phyloP scores from a whole-genome alignment of 2,329 filamentous ascomycete genomes.

The Dothideomycetes sp. region DNA sequence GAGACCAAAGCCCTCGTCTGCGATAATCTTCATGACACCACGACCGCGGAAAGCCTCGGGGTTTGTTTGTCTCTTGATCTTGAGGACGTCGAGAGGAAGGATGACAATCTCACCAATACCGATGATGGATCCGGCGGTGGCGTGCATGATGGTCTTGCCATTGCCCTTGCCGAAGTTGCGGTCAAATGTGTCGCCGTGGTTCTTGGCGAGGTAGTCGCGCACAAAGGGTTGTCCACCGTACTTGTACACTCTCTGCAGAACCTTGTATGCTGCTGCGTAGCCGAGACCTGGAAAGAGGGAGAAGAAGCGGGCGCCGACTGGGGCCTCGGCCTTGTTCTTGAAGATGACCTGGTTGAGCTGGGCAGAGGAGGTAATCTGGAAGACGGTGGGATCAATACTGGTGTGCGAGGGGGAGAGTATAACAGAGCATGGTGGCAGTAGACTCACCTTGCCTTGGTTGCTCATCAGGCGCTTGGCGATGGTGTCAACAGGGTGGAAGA shows the following conservation, averaged over 20 bases:
- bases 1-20: slow-evolving; percentile 87
- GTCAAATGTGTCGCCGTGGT: slow-evolving; percentile 80
- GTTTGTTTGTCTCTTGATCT: slow-evolving; percentile 99
- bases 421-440: background rate
- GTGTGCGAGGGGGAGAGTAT: slow-evolving; percentile 4
- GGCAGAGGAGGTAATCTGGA: slow-evolving; percentile 46
- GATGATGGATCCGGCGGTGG: slow-evolving; percentile 88
- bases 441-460: slow-evolving; percentile 67
- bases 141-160: slow-evolving; percentile 96
- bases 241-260: slow-evolving; percentile 94
- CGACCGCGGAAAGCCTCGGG: slow-evolving; percentile 94
- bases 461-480: slow-evolving; percentile 99
- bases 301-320: slow-evolving; percentile 68
- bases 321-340: slow-evolving; percentile 69
- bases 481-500: slow-evolving; percentile 95
- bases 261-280: slow-evolving; percentile 96
- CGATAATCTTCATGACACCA: slow-evolving; percentile 78
- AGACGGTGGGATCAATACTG: background rate
- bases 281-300: slow-evolving; percentile 94
- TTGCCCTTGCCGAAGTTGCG: slow-evolving; percentile 88
- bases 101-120: slow-evolving; percentile 96
- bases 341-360: slow-evolving; percentile 89
- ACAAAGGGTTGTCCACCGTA: slow-evolving; percentile 95
- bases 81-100: slow-evolving; percentile 88
- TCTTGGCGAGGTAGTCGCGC: slow-evolving; percentile 70